phyloP scores from a whole-genome alignment of 495 filamentous ascomycete genomes.

The Pyrenopolyporus hunteri region DNA sequence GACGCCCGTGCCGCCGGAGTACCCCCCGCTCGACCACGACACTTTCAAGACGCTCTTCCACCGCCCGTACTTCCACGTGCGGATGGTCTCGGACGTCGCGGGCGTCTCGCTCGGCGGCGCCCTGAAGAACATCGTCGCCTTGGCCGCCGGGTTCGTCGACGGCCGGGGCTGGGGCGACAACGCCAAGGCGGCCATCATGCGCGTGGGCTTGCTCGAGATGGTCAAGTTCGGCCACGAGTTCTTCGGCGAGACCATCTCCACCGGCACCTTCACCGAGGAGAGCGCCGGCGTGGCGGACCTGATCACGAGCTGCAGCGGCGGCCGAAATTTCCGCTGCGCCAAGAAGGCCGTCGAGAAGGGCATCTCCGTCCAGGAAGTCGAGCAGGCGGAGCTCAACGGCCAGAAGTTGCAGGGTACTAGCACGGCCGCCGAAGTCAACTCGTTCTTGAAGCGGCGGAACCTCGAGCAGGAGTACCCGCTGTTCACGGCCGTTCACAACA shows the following conservation, averaged over 20 bases:
- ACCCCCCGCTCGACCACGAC: conserved; percentile 80
- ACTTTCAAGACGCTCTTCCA: conserved; percentile 86
- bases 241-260: conserved; percentile 78
- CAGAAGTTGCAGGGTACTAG: conserved; percentile 95
- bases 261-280: conserved; percentile 92
- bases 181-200: conserved; percentile 96
- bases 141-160: conserved; percentile 94
- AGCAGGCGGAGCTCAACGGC: conserved; percentile 88
- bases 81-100: conserved; percentile 88
- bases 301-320: conserved; percentile 90
- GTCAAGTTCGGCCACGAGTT: conserved; percentile 92
- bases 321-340: conserved; percentile 92
- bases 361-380: conserved; percentile 82
- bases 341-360: conserved; percentile 83
- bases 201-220: conserved; percentile 92
- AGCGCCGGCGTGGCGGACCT: conserved; percentile 95
- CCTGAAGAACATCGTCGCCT: conserved; percentile 95
- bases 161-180: conserved; percentile 98
- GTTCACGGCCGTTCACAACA: conserved; percentile 81
- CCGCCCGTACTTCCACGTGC: conserved; percentile 96
- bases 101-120: conserved; percentile 95
- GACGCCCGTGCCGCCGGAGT: conserved; percentile 74
- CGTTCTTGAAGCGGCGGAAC: conserved; percentile 78
- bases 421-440: conserved; percentile 89
- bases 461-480: conserved; percentile 86